Percentiles rank a stretch among this genome's conserved stretches.
These are phyloP conservation scores for Chenopodium formosanum DNA, from an alignment of 148 eudicot species.

Conservation along the genomic window DNA sequence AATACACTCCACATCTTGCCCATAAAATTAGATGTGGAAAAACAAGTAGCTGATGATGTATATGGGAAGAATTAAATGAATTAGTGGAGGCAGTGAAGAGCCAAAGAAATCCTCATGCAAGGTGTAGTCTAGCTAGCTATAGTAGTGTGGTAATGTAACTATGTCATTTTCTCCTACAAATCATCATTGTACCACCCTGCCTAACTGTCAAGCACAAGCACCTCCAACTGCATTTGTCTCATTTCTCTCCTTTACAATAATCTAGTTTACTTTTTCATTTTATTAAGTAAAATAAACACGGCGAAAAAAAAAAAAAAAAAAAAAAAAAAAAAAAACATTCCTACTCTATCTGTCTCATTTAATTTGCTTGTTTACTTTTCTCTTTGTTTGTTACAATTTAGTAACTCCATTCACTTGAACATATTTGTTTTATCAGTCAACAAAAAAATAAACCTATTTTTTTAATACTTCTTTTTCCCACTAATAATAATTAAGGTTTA, in stretches of 20 bases:
- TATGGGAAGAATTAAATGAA: conserved; percentile 25
- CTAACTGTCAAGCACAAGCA: conserved; percentile 33
- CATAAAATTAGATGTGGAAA: conserved; percentile 17
- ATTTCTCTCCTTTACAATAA: conserved; percentile 1
- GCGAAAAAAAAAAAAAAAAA: not conserved
- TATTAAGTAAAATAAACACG: too few species aligned
- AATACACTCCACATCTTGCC: conserved; percentile 23
- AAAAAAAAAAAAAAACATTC: not conserved
- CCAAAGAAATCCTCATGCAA: conserved; percentile 24
- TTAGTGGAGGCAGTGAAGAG: conserved; percentile 19
- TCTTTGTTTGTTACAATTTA: too few species aligned
- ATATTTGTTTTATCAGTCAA: too few species aligned
- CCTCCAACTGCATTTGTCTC: conserved; percentile 29
- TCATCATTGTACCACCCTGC: conserved; percentile 28
- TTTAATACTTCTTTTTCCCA: too few species aligned
- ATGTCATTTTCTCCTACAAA: conserved; percentile 29
- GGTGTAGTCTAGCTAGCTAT: conserved; percentile 15
- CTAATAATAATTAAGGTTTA: too few species aligned
- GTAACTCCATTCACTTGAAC: too few species aligned
- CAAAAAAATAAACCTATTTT: too few species aligned
- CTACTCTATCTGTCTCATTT: too few species aligned
- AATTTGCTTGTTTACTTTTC: too few species aligned
- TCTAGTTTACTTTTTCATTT: not conserved
- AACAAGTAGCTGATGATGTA: conserved; percentile 26
- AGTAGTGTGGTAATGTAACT: conserved; percentile 8